Evolutionary conservation across 768 basidiomycete species (phyloP).

Genomic region (Boletus patriciae): DNA sequence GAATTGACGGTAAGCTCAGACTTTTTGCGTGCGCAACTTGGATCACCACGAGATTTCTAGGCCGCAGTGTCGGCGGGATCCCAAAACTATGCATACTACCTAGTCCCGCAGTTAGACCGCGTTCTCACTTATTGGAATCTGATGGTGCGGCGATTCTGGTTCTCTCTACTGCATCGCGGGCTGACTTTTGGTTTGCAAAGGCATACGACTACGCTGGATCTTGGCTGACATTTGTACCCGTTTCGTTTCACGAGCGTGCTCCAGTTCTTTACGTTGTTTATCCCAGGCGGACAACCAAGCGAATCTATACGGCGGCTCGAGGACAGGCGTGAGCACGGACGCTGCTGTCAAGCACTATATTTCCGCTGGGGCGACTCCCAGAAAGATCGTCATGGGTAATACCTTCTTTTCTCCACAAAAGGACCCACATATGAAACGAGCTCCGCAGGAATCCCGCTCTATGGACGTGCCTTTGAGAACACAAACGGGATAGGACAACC

Average conservation of each 20-base stretch:
- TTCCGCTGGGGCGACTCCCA: constrained; percentile 57
- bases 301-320: constrained; percentile 64
- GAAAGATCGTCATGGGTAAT: constrained; percentile 67
- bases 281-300: constrained; percentile 54
- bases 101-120: constrained; percentile 61
- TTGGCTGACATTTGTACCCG: constrained; percentile 59
- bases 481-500: constrained; percentile 66
- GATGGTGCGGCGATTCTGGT: constrained; percentile 49
- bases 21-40: not conserved
- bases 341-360: constrained; percentile 61
- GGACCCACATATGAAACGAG: not conserved
- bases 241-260: constrained; percentile 26
- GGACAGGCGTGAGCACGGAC: constrained; percentile 68
- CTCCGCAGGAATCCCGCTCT: constrained; percentile 66
- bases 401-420: not conserved
- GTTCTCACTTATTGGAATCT: constrained; percentile 78
- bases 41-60: constrained; percentile 22
- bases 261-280: not conserved
- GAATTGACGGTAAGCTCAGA: constrained; percentile 45
- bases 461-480: constrained; percentile 74
- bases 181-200: constrained; percentile 32
- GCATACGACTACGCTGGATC: constrained; percentile 78
- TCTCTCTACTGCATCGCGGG: not conserved
- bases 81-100: constrained; percentile 55
- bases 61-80: constrained; percentile 66